Evolutionary conservation across 2,329 filamentous ascomycete species (phyloP).

Genomic region (Calycina herbarum): DNA sequence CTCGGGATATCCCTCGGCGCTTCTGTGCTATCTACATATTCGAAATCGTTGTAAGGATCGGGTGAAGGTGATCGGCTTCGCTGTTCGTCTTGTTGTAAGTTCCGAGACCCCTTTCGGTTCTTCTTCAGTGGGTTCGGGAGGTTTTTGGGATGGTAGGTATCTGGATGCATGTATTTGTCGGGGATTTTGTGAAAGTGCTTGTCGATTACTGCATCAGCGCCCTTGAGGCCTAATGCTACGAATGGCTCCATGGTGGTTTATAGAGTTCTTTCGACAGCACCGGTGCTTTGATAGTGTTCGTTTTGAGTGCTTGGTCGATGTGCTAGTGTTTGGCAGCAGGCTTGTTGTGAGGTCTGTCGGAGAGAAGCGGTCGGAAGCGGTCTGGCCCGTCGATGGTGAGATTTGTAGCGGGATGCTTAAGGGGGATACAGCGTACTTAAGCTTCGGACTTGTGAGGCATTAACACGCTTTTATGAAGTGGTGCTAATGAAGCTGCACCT

Average conservation of each 20-base stretch:
- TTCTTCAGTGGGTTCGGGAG: constrained; percentile 9
- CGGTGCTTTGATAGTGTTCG: neutral
- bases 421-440: constrained; percentile 1
- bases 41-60: constrained; percentile 8
- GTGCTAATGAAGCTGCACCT: too few species aligned
- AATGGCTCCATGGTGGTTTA: constrained; percentile 10
- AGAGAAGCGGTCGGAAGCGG: neutral
- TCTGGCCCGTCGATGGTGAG: constrained; percentile 5
- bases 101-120: neutral
- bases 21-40: constrained; percentile 5
- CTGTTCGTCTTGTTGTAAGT: neutral
- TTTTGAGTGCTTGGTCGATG: neutral
- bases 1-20: constrained; percentile 8
- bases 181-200: constrained; percentile 23
- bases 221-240: constrained; percentile 16
- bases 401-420: neutral
- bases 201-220: constrained; percentile 16
- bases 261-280: neutral
- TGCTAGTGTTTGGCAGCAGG: neutral
- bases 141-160: constrained; percentile 17
- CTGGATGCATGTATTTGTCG: constrained; percentile 13
- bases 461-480: neutral
- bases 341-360: neutral
- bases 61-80: neutral
- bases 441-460: neutral